A percentile compares a stretch with the other conserved stretches of the same genome.
Conservation (phyloP, 495 filamentous ascomycete genomes). For the Aspergillus taichungensis region DNA sequence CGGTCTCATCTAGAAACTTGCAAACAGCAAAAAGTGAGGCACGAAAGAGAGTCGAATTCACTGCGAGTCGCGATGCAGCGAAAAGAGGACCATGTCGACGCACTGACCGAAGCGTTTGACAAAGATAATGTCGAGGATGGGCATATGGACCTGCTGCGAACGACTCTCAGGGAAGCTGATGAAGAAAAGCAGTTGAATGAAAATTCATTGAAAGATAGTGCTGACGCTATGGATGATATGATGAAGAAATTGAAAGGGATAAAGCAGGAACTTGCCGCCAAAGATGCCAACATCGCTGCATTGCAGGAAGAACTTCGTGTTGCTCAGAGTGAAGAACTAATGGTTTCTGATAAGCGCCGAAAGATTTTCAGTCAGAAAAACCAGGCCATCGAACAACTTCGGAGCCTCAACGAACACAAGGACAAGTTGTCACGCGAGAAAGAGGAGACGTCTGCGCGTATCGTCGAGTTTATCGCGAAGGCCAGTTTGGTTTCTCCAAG, state of each 20-base stretch:
- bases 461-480: conserved; percentile 47
- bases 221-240: conserved; percentile 40
- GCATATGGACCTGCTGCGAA: conserved; percentile 49
- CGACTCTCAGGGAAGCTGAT: conserved; percentile 41
- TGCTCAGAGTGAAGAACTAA: conserved; percentile 47
- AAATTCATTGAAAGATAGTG: conserved; percentile 43
- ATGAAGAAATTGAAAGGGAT: conserved; percentile 32
- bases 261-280: conserved; percentile 31
- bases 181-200: conserved; percentile 37
- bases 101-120: conserved; percentile 52
- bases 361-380: conserved; percentile 59
- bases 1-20: conserved; percentile 23
- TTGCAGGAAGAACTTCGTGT: conserved; percentile 41
- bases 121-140: conserved; percentile 51
- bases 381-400: conserved; percentile 41
- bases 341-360: conserved; percentile 40
- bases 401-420: too few species aligned
- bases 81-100: conserved; percentile 47
- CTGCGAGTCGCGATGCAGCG: conserved; percentile 48
- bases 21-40: conserved; percentile 31
- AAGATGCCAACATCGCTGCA: conserved; percentile 31
- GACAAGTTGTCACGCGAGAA: conserved; percentile 37
- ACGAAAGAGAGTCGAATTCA: conserved; percentile 37
- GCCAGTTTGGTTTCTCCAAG: conserved; percentile 51
- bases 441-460: conserved; percentile 36